Conservation (phyloP, 768 basidiomycete genomes). For the Asterophora lycoperdoides region DNA sequence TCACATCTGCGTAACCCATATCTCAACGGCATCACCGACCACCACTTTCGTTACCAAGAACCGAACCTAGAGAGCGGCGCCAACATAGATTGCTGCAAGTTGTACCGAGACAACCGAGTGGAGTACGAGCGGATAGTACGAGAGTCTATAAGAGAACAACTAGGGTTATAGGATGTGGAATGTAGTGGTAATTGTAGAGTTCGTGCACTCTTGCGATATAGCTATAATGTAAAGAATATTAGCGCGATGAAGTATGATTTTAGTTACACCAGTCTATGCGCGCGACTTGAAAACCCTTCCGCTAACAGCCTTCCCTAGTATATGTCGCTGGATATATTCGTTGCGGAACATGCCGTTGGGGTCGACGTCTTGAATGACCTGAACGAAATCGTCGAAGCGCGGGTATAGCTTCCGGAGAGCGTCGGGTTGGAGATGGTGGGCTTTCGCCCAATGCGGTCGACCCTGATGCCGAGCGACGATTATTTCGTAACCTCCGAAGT, state of each 20-base stretch:
- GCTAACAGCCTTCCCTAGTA: conserved; percentile 58
- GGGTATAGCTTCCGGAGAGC: conserved; percentile 71
- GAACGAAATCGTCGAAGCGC: conserved; percentile 71
- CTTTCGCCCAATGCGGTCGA: conserved; percentile 96
- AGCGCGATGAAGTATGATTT: conserved; percentile 1
- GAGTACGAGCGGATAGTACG: conserved; percentile 89
- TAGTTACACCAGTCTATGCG: conserved; percentile 5
- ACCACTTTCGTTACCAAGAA: conserved; percentile 42
- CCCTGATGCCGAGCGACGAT: conserved; percentile 70
- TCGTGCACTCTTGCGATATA: conserved; percentile 1
- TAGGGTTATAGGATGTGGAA: conserved; percentile 55
- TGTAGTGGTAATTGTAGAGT: conserved; percentile 6
- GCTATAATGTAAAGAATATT: conserved; percentile 13
- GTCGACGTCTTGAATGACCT: conserved; percentile 67
- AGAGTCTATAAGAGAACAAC: conserved; percentile 77
- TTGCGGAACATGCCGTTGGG: conserved; percentile 77
- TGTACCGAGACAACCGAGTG: conserved; percentile 83
- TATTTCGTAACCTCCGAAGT: conserved; percentile 73
- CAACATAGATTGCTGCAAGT: conserved; percentile 95
- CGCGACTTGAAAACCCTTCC: conserved; percentile 38
- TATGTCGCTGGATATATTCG: conserved; percentile 84
- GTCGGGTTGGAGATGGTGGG: conserved; percentile 67
- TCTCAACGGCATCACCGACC: conserved; percentile 18
- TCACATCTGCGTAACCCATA: conserved; percentile 7
- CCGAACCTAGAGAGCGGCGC: conserved; percentile 97